Evolutionary conservation across 192 early-diverging fungal genomes (phyloP).

Genomic region (Entomortierella parvispora): DNA sequence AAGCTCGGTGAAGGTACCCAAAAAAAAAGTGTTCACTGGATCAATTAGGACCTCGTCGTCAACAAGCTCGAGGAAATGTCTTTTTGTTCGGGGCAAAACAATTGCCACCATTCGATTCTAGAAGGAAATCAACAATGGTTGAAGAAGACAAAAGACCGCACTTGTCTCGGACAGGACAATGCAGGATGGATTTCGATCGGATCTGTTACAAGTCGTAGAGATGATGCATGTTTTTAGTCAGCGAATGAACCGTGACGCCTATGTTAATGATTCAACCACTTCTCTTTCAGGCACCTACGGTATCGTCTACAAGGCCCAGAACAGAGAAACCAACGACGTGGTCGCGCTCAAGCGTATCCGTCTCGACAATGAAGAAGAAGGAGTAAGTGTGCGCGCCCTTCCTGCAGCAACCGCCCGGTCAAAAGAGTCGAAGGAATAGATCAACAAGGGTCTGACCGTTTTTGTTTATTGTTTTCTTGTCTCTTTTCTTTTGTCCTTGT

Average conservation of each 20-base stretch:
- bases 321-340: conserved; percentile 92
- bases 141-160: too few species aligned
- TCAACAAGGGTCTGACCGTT: too few species aligned
- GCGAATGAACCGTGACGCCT: too few species aligned
- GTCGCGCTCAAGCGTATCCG: conserved; percentile 97
- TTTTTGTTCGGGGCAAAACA: background rate
- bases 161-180: too few species aligned
- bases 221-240: too few species aligned
- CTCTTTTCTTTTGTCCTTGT: background rate
- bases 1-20: conserved; percentile 91
- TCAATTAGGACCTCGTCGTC: background rate
- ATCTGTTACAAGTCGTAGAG: too few species aligned
- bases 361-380: conserved; percentile 90
- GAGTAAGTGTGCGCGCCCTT: conserved; percentile 81
- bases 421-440: background rate
- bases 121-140: too few species aligned
- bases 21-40: background rate
- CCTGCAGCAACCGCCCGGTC: conserved; percentile 29
- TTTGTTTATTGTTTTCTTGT: background rate
- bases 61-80: too few species aligned
- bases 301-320: conserved; percentile 99
- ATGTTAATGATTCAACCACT: background rate
- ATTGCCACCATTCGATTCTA: too few species aligned
- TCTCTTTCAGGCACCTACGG: conserved; percentile 85
- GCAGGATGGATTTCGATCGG: too few species aligned